Evolutionary conservation across 257 asterid species (phyloP).

Genomic region (Solanum commersonii): DNA sequence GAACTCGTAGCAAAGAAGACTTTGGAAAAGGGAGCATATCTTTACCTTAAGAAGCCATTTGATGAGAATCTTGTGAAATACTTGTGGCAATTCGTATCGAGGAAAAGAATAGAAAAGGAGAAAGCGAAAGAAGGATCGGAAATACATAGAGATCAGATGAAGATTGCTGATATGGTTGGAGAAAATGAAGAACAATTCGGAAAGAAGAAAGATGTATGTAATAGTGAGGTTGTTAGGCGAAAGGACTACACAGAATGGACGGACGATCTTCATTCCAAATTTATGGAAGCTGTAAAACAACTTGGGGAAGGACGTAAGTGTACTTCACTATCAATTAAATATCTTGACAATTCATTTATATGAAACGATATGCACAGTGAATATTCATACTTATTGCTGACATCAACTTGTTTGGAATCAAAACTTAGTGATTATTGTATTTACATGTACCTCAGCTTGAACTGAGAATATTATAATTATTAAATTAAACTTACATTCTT

Average conservation of each 20-base stretch:
- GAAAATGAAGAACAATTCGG: neutral
- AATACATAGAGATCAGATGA: neutral
- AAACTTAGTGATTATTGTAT: neutral
- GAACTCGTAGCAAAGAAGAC: neutral
- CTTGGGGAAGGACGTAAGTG: slow-evolving; percentile 28
- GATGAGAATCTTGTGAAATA: neutral
- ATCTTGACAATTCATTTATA: neutral
- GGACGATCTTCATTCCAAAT: slow-evolving; percentile 11
- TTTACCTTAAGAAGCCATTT: neutral
- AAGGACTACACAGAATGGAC: slow-evolving; percentile 12
- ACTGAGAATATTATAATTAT: no score
- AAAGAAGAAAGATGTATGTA: neutral
- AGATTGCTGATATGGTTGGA: neutral
- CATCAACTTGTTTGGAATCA: neutral
- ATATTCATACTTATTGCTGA: neutral
- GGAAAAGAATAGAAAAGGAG: neutral
- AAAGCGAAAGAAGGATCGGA: neutral
- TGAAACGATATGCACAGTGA: neutral
- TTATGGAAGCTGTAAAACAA: slow-evolving; percentile 2
- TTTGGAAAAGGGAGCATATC: neutral
- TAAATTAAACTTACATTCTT: no score
- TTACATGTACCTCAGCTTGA: no score
- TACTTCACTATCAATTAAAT: neutral
- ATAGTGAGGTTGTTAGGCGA: neutral
- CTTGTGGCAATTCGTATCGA: neutral